These are phyloP conservation scores for Fraxinus sp. DNA, from an alignment of 305 asterid species.

Conservation along the genomic window DNA sequence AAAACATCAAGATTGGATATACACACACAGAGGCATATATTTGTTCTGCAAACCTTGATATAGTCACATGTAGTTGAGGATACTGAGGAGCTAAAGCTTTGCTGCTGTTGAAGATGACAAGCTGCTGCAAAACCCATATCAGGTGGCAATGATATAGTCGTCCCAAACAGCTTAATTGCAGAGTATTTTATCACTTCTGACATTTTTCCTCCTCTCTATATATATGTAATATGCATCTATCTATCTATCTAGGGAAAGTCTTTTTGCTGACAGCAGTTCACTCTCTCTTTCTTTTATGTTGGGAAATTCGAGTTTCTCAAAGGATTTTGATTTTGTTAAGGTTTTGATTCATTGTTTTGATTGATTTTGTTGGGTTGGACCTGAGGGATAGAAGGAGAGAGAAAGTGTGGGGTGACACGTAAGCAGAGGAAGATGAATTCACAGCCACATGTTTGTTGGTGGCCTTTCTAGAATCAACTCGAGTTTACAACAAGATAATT, in stretches of 20 bases:
- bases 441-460: slow-evolving; percentile 77
- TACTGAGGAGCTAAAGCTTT: slow-evolving; percentile 32
- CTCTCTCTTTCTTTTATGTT: slow-evolving; percentile 16
- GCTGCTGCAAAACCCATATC: slow-evolving; percentile 23
- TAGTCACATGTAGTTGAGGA: slow-evolving; percentile 37
- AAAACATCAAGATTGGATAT: neutral
- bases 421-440: slow-evolving; percentile 36
- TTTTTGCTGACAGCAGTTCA: neutral
- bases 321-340: slow-evolving; percentile 10
- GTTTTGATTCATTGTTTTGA: slow-evolving; percentile 14
- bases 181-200: slow-evolving; percentile 48
- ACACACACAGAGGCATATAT: neutral
- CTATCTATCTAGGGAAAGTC: neutral
- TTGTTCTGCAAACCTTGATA: slow-evolving; percentile 39
- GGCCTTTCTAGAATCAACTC: slow-evolving; percentile 42
- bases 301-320: slow-evolving; percentile 9
- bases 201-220: slow-evolving; percentile 34
- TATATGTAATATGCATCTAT: neutral
- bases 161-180: slow-evolving; percentile 68
- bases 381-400: slow-evolving; percentile 36
- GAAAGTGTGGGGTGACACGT: slow-evolving; percentile 42
- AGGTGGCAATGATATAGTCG: slow-evolving; percentile 50
- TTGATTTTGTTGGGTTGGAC: slow-evolving; percentile 23
- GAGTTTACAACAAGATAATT: too few relatives aligned
- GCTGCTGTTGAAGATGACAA: slow-evolving; percentile 24